Base-by-base conservation (phyloP, 2,329 filamentous ascomycete species). In the Talaromyces amestolkiae region DNA sequence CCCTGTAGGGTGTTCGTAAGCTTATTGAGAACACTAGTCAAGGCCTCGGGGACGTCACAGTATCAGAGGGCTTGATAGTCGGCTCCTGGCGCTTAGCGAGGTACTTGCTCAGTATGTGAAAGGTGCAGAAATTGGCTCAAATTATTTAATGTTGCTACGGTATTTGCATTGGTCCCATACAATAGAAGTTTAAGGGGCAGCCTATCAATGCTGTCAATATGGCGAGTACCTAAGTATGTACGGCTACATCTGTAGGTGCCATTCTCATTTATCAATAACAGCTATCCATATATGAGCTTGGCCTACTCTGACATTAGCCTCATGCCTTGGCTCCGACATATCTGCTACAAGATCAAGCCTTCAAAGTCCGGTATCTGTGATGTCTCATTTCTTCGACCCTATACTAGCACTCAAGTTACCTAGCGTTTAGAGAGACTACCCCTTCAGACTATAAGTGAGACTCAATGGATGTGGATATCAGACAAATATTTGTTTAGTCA, bases 381-480 rank as follows among this genome's bases (percentile, higher is more conserved):
- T 13, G 59, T 53, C 60, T 53, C 31, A n/a, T 53, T 2, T 61
- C 33, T 31, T 10, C 5, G 1, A n/a, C 3, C n/a, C 22, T 4
- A 39, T 24, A 9, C 33, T 61, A 27, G 19, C 19, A 63, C 10
- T 9, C 8, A 53, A 33, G 13, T 31, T 13, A 15, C 39, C 19
- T 56, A 9, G 37, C 24, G 35, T 22, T 19, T 33, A 7, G 24
- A 17, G 17, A 17, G 19, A 37, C 3, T 7, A 9, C 27, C 61
- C 61, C 51, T 63, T 63, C 51, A 63, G 22, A 58, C 37, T 10
- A 24, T n/a, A 54, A 5, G 31, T 62, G 35, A 62, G 47, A 62
- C 47, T 39, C 45, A 9, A 15, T 9, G 22, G 5, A 39, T 59
- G 31, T 45, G 13, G 10, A 45, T 17, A 19, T 22, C 11, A 13